Conservation (phyloP, 2,329 filamentous ascomycete genomes). For the Fusarium sp. region DNA sequence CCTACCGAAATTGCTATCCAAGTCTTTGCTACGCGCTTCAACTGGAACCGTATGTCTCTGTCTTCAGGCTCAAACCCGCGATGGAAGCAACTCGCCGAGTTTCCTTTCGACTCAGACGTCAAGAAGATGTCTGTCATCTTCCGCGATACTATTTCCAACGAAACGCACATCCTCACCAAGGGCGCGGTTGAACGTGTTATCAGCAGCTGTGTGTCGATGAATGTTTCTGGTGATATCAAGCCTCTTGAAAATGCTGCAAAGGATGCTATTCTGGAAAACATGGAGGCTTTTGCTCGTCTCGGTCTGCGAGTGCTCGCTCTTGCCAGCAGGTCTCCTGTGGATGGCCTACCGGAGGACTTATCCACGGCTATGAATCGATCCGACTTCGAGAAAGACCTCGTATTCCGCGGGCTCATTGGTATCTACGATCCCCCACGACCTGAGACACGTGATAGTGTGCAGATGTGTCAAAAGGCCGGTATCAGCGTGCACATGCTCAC, state of each 20-base stretch:
- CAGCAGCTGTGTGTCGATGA: conserved; percentile 64
- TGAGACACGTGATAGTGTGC: conserved; percentile 66
- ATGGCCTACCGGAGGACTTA: conserved; percentile 34
- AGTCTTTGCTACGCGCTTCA: conserved; percentile 76
- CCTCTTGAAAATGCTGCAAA: conserved; percentile 51
- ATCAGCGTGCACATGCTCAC: conserved; percentile 74
- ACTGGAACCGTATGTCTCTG: conserved; percentile 66
- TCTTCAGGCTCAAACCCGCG: conserved; percentile 59
- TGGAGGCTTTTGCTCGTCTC: conserved; percentile 71
- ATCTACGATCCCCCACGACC: conserved; percentile 75
- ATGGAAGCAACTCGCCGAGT: conserved; percentile 72
- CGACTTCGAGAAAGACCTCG: conserved; percentile 63
- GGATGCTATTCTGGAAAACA: conserved; percentile 69
- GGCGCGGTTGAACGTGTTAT: conserved; percentile 75
- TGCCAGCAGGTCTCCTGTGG: conserved; percentile 50
- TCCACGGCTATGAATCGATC: conserved; percentile 32
- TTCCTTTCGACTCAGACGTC: conserved; percentile 78
- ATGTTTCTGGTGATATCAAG: conserved; percentile 52
- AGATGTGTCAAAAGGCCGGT: conserved; percentile 66
- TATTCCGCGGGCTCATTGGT: conserved; percentile 72
- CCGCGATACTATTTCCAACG: conserved; percentile 52
- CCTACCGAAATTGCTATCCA: conserved; percentile 77
- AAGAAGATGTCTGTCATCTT: conserved; percentile 83
- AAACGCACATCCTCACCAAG: conserved; percentile 67
- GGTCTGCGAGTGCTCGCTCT: conserved; percentile 75